Base-by-base conservation (phyloP, 2,329 filamentous ascomycete genomes). In the Cadophora sp. region DNA sequence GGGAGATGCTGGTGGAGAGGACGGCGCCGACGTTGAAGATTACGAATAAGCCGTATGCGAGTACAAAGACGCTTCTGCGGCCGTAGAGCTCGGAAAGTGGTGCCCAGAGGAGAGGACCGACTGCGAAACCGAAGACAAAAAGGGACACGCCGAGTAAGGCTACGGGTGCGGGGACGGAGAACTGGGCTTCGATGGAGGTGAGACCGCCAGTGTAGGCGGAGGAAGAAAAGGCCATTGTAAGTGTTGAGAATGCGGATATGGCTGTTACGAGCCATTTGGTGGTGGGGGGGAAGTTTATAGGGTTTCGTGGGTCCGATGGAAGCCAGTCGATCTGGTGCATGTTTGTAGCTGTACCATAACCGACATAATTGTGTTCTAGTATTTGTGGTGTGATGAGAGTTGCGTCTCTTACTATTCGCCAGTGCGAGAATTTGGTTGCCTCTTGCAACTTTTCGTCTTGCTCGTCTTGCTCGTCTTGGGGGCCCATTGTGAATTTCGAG, bases 31-130 rank as follows among this genome's bases (percentile, higher is more conserved):
- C 87, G 73, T 87, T 90, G 76, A 92, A 92, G 1, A 83, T 84
- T 1, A 86, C 77, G 0, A 82, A 78, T 29, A 84, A 83, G 0
- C 81, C 83, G 56, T 83, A 87, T 0, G 78, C 79, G 0, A 86
- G 72, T 63, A 85, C 86, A 79, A 84, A 87, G 11, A 83, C 66
- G 0, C 86, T 86, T 78, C 67, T 65, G 5, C 89, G 83, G 1
- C 90, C 89, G 74, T 90, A 91, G 65, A 91, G 84, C 76, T 92
- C 89, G 1, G 84, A 87, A 64, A 89, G 73, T 0, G 87, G 87
- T 1, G 86, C 85, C 8, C 89, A 77, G 62, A 88, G 79, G 12
- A 89, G 76, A 0, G 87, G 87, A 0, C 87, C 87, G n/a, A 89
- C 77, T 29, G 82, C 83, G 69, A 88, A 89, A 2, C 86, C 86